phyloP scores from a whole-genome alignment of 306 rosid species.

The Geum urbanum region DNA sequence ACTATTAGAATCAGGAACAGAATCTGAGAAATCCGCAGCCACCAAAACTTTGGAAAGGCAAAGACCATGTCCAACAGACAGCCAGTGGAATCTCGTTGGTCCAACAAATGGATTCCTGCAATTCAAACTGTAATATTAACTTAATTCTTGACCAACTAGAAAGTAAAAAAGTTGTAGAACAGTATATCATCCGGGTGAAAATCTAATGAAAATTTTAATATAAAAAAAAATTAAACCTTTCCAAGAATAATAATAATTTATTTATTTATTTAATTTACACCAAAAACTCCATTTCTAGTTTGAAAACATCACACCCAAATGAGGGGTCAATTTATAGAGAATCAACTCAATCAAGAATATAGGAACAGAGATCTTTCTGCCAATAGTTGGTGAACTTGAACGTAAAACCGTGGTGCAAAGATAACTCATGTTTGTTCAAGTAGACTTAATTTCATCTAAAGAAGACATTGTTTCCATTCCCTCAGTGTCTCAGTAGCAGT shows the following conservation, averaged over 20 bases:
- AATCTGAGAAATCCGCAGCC: slow-evolving; percentile 91
- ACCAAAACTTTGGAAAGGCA: slow-evolving; percentile 74
- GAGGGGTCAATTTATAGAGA: neutral
- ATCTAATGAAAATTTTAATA: neutral
- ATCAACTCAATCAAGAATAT: neutral
- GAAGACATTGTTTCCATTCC: slow-evolving; percentile 10
- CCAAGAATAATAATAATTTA: too few relatives aligned
- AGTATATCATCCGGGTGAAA: neutral
- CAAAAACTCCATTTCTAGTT: neutral
- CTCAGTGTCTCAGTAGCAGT: neutral
- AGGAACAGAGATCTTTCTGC: neutral
- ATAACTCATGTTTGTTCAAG: neutral
- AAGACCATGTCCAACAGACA: slow-evolving; percentile 53
- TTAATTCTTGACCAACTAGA: neutral
- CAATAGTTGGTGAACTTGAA: neutral
- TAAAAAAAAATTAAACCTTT: too few relatives aligned
- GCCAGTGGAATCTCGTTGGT: slow-evolving; percentile 54
- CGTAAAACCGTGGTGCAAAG: neutral
- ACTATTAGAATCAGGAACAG: slow-evolving; percentile 75
- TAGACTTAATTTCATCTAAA: neutral
- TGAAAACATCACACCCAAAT: neutral
- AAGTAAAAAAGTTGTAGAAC: neutral
- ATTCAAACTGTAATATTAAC: slow-evolving; percentile 31
- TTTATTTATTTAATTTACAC: neutral
- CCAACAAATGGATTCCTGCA: slow-evolving; percentile 59